Base-by-base conservation (phyloP, 1,139 yeast genomes). In the Geotrichum cucujoidarum region DNA sequence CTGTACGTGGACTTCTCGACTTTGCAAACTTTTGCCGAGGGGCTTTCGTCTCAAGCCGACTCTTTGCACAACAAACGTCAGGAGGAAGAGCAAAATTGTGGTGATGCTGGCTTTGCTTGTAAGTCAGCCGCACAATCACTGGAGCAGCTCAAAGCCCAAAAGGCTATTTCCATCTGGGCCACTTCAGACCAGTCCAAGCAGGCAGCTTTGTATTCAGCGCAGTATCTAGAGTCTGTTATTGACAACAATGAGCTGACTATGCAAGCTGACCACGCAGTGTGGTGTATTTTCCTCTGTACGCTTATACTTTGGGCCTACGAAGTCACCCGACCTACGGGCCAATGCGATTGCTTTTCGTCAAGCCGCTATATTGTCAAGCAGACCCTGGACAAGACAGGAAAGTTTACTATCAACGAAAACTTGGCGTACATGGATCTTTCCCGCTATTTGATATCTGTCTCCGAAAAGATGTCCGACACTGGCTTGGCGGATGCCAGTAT, bases 161-260 rank as follows among this genome's bases (percentile, higher is more conserved):
- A 47, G 34, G 50, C 41, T 3, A 37, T 47, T n/a, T 47, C 42
- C n/a, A 37, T 31, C 16, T 60, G 64, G 64, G 56, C 60, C 5
- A 45, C 54, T 2, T 56, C 62, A 1, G 56, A 57, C 7, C 63
- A 60, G 25, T 61, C 61, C 11, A 52, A 57, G 16, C 51, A 59
- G 51, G 64, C 64, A 1, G 57, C 58, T 2, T 60, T 63, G 64
- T 58, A 60, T 34, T 58, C 63, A 21, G 59, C 57, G 30, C 61
- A 60, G 45, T 61, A 59, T 32, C 48, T 60, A 46, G 52, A 57
- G 8, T 51, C 54, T 16, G 48, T 60, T 4, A 51, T 59, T 21
- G 50, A 50, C 36, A 57, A 57, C 35, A 56, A 54, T 22, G 45
- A 53, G 2, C 43, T 59, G 14, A 53, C 60, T 3, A 56, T 53